Base-by-base conservation (phyloP, 1,284 basidiomycete species). In the Tetrapyrgos nigripes region DNA sequence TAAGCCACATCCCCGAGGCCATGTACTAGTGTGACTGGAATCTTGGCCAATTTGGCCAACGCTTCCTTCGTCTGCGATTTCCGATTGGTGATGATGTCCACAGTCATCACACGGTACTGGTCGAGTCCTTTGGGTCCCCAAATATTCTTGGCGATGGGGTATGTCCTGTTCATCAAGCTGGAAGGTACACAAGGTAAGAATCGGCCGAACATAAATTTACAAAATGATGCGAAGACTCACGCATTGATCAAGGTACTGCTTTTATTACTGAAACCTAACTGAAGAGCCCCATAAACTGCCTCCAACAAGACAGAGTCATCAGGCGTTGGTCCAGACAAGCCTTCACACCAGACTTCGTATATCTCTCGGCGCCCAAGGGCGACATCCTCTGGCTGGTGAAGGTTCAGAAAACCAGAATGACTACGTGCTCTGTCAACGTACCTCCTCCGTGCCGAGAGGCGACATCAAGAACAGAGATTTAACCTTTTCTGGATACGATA, bases 41-140 rank as follows among this genome's bases (percentile, higher is more conserved):
- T 65, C 57, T 66, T 71, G 4, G 37, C 37, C 17, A 9, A n/a
- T 40, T n/a, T 8, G 8, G 37, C 13, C 29, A 78, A 63, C 8
- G 62, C 62, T 26, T 64, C 65, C 9, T 62, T 53, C 10, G 74
- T 53, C 23, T 71, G 68, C 2, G 69, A 64, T 53, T 56, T 68
- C 13, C 77, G 70, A 29, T 75, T 68, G 17, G 68, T 31, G 59
- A 78, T 72, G 68, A 76, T 77, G n/a, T 70, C 70, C 35, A 78
- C 61, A 9, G 67, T 68, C 9, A 68, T 64, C 33, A 67, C 68
- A 48, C 70, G 70, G n/a, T 66, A 69, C 28, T 71, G 54, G 61
- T 64, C 45, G 67, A 64, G 46, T 63, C 74, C 58, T 65, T 69
- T 43, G 58, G 65, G 44, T 60, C 66, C 45, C 73, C 72, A 56